Evolutionary conservation across 2,329 filamentous ascomycete genomes (phyloP), one percentile per base, ranked within the genome.

Genomic region (Ciborinia camelliae): DNA sequence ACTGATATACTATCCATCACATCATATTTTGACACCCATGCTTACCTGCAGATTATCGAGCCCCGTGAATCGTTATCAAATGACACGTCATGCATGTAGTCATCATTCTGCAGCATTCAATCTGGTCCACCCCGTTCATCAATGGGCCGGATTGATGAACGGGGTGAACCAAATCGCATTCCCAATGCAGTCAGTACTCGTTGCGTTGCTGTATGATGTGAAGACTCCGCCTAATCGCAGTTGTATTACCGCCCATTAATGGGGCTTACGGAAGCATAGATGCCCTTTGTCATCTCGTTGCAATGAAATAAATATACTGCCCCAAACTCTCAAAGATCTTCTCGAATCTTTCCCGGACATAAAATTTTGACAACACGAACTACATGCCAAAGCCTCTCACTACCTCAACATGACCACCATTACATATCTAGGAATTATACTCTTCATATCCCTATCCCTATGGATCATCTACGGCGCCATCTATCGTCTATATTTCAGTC

Each of bases 401-500:
- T 35, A 9, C 10, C 32, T 18, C 39, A 18, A 32, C 41, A 58
- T 58, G 61, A 35, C 23, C 26, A n/a, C 4, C n/a, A 37, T 41
- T 43, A n/a, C 45, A 12, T 28, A 57, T 37, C 1, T 63, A 28
- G 41, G 4, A 26, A 30, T 63, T 23, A 45, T 50, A 28, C 18
- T 30, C 23, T 12, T 30, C 26, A 10, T 18, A 20, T 63, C 43
- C 9, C 35, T 63, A n/a, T 15, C 23, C 5, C 7, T 63, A 30
- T 67, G 59, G 53, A 45, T n/a, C 4, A 28, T 66, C 15, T 63
- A 59, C 30, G 62, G 63, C 9, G 62, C 61, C 37, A 63, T 67
- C 26, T 67, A 66, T 32, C 73, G 76, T 41, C 70, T 78, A 12
- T 77, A 71, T 64, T 69, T 77, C 3, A 74, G 75, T 58, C 75